A percentile compares a stretch with the other conserved stretches of the same genome.
These are phyloP conservation scores for Tolypocladium guangdongense DNA, from an alignment of 2,329 filamentous ascomycete species.

Conservation along the genomic window DNA sequence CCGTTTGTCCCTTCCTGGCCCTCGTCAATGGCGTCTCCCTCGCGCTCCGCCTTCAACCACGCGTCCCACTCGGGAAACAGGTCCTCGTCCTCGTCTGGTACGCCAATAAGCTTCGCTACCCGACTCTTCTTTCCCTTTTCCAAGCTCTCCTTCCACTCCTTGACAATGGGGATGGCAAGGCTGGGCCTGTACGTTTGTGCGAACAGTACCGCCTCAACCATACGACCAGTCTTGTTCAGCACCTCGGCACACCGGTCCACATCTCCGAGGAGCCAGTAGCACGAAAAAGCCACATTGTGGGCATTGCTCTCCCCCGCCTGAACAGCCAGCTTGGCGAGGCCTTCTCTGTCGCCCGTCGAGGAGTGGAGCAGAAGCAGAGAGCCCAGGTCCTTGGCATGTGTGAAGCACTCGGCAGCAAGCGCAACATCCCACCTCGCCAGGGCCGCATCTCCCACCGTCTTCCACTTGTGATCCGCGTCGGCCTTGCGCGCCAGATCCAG, in stretches of 20 bases:
- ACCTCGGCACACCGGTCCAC: conserved; percentile 71
- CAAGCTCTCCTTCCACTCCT: conserved; percentile 70
- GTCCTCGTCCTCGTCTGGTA: conserved; percentile 73
- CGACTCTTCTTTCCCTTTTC: conserved; percentile 80
- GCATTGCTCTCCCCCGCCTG: conserved; percentile 68
- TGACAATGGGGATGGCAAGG: conserved; percentile 53
- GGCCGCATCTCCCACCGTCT: conserved; percentile 88
- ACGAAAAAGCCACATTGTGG: conserved; percentile 89
- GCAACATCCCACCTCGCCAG: conserved; percentile 76
- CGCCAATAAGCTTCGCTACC: conserved; percentile 71
- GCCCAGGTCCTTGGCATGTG: conserved; percentile 79
- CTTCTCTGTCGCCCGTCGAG: conserved; percentile 68
- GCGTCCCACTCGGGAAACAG: conserved; percentile 96
- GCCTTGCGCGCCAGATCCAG: conserved; percentile 73
- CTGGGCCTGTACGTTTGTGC: conserved; percentile 93
- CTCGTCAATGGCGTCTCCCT: conserved; percentile 38
- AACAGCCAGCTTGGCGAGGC: conserved; percentile 58
- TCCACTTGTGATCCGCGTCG: conserved; percentile 95
- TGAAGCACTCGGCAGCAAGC: conserved; percentile 88
- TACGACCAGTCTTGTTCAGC: conserved; percentile 65
- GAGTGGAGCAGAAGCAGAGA: conserved; percentile 82
- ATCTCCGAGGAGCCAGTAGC: conserved; percentile 78
- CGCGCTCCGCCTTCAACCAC: conserved; percentile 70
- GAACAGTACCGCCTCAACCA: conserved; percentile 82
- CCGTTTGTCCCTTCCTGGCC: conserved; percentile 1